Conservation (phyloP, 192 early-diverging fungal species). For the Kappamyces sp. region DNA sequence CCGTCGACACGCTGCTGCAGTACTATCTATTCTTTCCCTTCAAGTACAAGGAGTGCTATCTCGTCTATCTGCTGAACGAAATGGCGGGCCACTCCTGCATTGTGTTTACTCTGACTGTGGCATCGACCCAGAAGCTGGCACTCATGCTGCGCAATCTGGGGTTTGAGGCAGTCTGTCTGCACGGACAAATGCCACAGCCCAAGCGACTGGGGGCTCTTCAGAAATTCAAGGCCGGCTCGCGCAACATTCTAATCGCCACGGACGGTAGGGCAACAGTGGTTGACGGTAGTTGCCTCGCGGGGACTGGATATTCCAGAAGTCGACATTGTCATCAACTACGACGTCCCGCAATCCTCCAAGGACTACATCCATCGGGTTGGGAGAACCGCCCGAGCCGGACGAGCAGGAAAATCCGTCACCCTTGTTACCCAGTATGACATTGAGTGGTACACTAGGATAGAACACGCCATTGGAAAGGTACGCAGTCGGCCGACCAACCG, state of each 20-base stretch:
- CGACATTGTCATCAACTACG: conserved; percentile 94
- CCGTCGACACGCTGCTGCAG: conserved; percentile 86
- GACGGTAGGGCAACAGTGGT: conserved; percentile 43
- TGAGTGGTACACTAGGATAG: conserved; percentile 89
- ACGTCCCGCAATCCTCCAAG: conserved; percentile 84
- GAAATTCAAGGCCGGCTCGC: conserved; percentile 88
- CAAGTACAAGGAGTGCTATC: conserved; percentile 91
- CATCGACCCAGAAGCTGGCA: conserved; percentile 77
- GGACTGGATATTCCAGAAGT: conserved; percentile 94
- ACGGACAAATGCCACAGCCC: conserved; percentile 88
- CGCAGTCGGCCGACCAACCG: too few species aligned
- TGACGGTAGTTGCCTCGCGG: conserved; percentile 58
- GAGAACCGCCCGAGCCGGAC: conserved; percentile 90
- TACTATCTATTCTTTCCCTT: conserved; percentile 96
- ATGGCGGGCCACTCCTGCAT: conserved; percentile 83
- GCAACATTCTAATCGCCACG: conserved; percentile 88
- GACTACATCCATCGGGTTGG: conserved; percentile 98
- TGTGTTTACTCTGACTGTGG: conserved; percentile 88
- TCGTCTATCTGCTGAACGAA: conserved; percentile 91
- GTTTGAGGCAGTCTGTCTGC: conserved; percentile 88
- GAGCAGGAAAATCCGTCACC: conserved; percentile 78
- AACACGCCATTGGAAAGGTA: conserved; percentile 72
- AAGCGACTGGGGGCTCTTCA: conserved; percentile 87
- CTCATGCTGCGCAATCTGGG: conserved; percentile 87
- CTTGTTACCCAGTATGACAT: conserved; percentile 89